Evolutionary conservation across 2,329 filamentous ascomycete species (phyloP).

Genomic region (Calonectria ilicicola): DNA sequence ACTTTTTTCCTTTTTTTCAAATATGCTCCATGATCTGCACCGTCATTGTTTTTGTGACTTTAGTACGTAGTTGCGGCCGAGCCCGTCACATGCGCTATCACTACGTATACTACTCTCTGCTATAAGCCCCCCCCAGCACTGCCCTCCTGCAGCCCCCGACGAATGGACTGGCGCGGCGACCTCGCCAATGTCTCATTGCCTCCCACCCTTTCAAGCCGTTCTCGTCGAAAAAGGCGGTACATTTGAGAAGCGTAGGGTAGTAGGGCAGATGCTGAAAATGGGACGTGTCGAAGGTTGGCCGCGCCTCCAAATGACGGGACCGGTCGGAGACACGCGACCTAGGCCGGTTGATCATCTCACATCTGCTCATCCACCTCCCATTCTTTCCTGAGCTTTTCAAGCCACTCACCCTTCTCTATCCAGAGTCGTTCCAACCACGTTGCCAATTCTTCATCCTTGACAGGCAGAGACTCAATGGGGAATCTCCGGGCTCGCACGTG

Average conservation of each 20-base stretch:
- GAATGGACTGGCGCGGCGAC: slow-evolving; percentile 22
- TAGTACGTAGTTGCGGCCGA: slow-evolving; percentile 15
- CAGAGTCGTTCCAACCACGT: slow-evolving; percentile 66
- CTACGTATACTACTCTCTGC: slow-evolving; percentile 21
- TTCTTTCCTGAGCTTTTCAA: slow-evolving; percentile 51
- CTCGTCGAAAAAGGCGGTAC: neutral
- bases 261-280: slow-evolving; percentile 20
- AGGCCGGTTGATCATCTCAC: slow-evolving; percentile 11
- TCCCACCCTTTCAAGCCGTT: neutral
- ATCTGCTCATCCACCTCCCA: slow-evolving; percentile 27
- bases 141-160: slow-evolving; percentile 20
- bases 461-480: slow-evolving; percentile 59
- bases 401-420: slow-evolving; percentile 65
- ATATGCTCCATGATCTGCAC: slow-evolving; percentile 14
- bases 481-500: slow-evolving; percentile 64
- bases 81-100: slow-evolving; percentile 28
- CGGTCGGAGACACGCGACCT: slow-evolving; percentile 11
- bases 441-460: slow-evolving; percentile 60
- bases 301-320: neutral
- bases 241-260: slow-evolving; percentile 5
- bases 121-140: slow-evolving; percentile 24
- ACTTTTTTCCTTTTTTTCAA: slow-evolving; percentile 4
- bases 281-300: slow-evolving; percentile 9
- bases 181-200: slow-evolving; percentile 10
- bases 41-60: slow-evolving; percentile 20